These are phyloP conservation scores for Dothidotthia symphoricarpi DNA, from an alignment of 2,329 filamentous ascomycete species.

Conservation along the genomic window DNA sequence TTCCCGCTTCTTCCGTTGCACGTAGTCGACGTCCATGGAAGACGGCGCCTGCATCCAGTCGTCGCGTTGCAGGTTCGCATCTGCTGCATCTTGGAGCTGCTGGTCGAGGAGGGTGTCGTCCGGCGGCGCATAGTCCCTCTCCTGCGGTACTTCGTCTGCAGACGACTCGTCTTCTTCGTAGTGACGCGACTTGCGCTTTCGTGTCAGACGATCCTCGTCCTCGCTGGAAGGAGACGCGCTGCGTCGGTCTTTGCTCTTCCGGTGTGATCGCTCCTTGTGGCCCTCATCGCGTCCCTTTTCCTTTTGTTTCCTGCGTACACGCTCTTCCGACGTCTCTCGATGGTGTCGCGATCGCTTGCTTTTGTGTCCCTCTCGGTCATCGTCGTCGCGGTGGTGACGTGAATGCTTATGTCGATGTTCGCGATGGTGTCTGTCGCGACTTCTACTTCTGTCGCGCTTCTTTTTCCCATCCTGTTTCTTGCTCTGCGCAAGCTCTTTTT, in stretches of 20 bases:
- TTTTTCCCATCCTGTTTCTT: conserved; percentile 56
- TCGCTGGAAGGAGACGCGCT: conserved; percentile 33
- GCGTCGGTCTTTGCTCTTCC: conserved; percentile 29
- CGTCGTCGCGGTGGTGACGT: conserved; percentile 48
- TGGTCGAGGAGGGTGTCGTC: conserved; percentile 48
- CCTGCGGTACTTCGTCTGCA: conserved; percentile 36
- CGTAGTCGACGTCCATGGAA: conserved; percentile 78
- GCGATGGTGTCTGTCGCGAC: conserved; percentile 36
- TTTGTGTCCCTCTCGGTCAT: conserved; percentile 51
- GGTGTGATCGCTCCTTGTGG: conserved; percentile 38
- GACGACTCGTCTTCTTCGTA: conserved; percentile 34
- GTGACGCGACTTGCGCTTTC: conserved; percentile 36
- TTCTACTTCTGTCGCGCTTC: conserved; percentile 47
- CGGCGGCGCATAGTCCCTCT: conserved; percentile 47
- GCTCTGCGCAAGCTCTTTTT: conserved; percentile 69
- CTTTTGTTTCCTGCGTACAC: conserved; percentile 47
- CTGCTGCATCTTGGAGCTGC: conserved; percentile 39
- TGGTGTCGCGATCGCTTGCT: conserved; percentile 65
- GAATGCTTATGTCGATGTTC: conserved; percentile 46
- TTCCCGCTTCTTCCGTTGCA: conserved; percentile 59
- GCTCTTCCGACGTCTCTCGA: conserved; percentile 40
- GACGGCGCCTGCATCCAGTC: conserved; percentile 94
- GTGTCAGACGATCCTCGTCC: conserved; percentile 34
- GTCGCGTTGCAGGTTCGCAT: conserved; percentile 63
- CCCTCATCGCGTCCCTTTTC: conserved; percentile 40